Evolutionary conservation across 176 grass and related monocot species (phyloP).

Genomic region (Oryza glaberrima): DNA sequence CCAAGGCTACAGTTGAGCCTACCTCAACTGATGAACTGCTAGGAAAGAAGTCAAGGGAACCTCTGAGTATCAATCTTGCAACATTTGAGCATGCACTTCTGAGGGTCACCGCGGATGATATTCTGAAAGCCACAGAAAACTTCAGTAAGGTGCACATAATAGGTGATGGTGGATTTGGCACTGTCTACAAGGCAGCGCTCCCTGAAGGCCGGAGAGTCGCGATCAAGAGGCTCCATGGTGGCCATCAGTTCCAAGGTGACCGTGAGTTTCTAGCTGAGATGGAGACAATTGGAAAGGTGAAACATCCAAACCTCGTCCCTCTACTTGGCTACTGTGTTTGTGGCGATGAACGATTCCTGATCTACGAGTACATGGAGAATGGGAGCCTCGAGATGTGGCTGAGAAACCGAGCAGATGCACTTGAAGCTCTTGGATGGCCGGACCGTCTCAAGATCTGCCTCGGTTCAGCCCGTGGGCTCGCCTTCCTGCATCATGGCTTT

Average conservation of each 20-base stretch:
- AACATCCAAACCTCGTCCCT: constrained; percentile 86
- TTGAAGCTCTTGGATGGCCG: constrained; percentile 83
- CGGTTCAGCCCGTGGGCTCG: constrained; percentile 80
- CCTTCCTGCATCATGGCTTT: constrained; percentile 94
- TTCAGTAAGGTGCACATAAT: constrained; percentile 93
- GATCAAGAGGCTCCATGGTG: constrained; percentile 90
- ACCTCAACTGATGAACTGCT: constrained; percentile 86
- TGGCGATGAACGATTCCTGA: constrained; percentile 85
- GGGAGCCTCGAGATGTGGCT: constrained; percentile 95
- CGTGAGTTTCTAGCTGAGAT: constrained; percentile 93
- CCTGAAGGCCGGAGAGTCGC: constrained; percentile 72
- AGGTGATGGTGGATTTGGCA: constrained; percentile 94
- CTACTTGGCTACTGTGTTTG: constrained; percentile 97
- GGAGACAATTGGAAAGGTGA: constrained; percentile 99
- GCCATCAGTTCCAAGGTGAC: constrained; percentile 79
- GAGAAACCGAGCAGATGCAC: constrained; percentile 74
- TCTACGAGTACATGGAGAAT: constrained; percentile 97
- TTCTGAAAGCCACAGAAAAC: constrained; percentile 89
- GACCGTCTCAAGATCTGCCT: constrained; percentile 85
- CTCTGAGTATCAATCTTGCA: constrained; percentile 92
- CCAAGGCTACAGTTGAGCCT: constrained; percentile 66
- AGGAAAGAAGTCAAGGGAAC: constrained; percentile 79
- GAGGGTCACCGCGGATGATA: constrained; percentile 82
- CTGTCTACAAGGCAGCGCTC: constrained; percentile 82
- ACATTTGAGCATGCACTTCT: constrained; percentile 86